A percentile compares a stretch with the other conserved stretches of the same genome.
These are phyloP conservation scores for Parasitella parasitica DNA, from an alignment of 371 early-diverging fungal genomes.

Conservation along the genomic window DNA sequence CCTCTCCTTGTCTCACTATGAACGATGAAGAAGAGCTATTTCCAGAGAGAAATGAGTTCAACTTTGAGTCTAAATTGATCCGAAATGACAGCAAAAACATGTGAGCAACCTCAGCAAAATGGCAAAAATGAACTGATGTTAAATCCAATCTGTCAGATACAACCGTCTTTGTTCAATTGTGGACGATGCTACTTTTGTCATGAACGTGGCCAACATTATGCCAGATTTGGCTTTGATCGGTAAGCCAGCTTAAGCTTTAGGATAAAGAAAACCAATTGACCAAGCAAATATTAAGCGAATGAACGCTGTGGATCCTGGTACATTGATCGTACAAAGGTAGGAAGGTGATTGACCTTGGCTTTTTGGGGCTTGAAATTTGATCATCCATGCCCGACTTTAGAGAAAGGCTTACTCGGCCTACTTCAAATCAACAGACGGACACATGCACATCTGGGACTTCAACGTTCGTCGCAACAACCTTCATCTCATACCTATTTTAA, in stretches of 20 bases:
- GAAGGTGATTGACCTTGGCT: no score
- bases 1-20: background rate
- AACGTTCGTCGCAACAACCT: conserved; percentile 76
- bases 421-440: conserved; percentile 92
- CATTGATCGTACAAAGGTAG: conserved; percentile 62
- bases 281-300: conserved; percentile 54
- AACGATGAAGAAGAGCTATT: conserved; percentile 10
- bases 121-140: background rate
- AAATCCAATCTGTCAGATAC: conserved; percentile 40
- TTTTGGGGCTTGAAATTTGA: no score
- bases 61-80: conserved; percentile 33
- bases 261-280: no score
- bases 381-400: no score
- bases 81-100: conserved; percentile 48
- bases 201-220: conserved; percentile 51
- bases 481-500: conserved; percentile 66
- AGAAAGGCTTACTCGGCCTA: conserved; percentile 67
- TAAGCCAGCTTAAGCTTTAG: conserved; percentile 11
- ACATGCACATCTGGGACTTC: conserved; percentile 82
- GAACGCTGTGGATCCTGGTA: conserved; percentile 89
- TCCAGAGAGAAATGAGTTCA: conserved; percentile 19
- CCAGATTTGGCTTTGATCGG: conserved; percentile 66
- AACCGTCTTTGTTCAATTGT: conserved; percentile 80
- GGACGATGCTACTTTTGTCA: conserved; percentile 75
- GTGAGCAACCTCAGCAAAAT: conserved; percentile 13